These are phyloP conservation scores for Lactarius hatsudake DNA, from an alignment of 768 basidiomycete genomes.

Conservation along the genomic window DNA sequence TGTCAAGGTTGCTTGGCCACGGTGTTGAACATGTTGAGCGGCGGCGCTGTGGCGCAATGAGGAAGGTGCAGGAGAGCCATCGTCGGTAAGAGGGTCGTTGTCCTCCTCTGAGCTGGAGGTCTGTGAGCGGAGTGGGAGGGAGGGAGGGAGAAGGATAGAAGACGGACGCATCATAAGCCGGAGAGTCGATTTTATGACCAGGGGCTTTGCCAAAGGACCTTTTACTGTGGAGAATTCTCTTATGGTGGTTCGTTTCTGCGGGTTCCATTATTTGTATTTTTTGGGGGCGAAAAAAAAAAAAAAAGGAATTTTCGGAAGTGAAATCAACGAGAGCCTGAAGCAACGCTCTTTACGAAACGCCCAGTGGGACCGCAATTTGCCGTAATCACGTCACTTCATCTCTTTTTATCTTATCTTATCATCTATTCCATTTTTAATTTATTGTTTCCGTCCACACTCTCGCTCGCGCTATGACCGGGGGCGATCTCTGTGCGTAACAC, in stretches of 20 bases:
- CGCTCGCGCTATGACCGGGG: neutral
- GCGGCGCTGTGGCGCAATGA: conserved; percentile 28
- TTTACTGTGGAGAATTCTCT: conserved; percentile 42
- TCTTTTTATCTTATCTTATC: conserved; percentile 16
- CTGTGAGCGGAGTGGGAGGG: conserved; percentile 30
- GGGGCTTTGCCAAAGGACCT: conserved; percentile 71
- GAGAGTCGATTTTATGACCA: conserved; percentile 54
- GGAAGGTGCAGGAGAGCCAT: conserved; percentile 52
- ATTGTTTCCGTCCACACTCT: neutral
- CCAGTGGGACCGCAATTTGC: conserved; percentile 16
- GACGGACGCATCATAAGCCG: conserved; percentile 68
- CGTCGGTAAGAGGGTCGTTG: conserved; percentile 84
- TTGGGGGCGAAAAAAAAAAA: neutral
- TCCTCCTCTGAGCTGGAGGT: conserved; percentile 74
- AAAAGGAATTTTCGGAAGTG: neutral
- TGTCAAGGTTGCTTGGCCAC: conserved; percentile 10
- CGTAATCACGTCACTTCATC: conserved; percentile 6
- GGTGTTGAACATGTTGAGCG: conserved; percentile 33
- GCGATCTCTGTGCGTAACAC: neutral
- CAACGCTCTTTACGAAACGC: neutral
- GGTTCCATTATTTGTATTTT: conserved; percentile 15
- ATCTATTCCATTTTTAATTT: too few relatives aligned
- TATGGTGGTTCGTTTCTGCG: conserved; percentile 24
- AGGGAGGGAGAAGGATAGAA: conserved; percentile 17
- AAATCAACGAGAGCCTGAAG: neutral